Conservation (phyloP, 2,329 filamentous ascomycete genomes). For the Colletotrichum godetiae region DNA sequence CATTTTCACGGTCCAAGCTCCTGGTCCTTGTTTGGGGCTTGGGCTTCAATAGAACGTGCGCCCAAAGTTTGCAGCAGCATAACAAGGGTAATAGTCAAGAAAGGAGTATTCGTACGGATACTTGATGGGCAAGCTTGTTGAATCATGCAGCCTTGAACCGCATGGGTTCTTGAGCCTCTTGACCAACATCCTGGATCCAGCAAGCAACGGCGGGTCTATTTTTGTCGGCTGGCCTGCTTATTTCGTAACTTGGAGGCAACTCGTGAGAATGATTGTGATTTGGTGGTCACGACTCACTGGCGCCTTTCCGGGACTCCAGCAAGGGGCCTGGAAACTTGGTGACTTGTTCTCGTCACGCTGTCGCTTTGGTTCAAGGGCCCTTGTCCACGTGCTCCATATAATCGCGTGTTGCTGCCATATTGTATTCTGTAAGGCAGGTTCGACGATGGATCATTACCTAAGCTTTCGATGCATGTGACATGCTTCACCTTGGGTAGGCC, state of each 20-base stretch:
- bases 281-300: too few species aligned
- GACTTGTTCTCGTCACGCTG: slow-evolving; percentile 7
- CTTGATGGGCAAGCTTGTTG: not conserved
- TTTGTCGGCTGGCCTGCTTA: not conserved
- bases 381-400: slow-evolving; percentile 12
- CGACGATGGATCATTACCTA: slow-evolving; percentile 8
- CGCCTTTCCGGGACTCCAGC: too few species aligned
- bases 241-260: too few species aligned
- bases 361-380: not conserved
- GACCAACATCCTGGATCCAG: not conserved
- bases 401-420: slow-evolving; percentile 6
- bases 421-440: not conserved
- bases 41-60: slow-evolving; percentile 33
- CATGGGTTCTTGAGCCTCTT: slow-evolving; percentile 13
- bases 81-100: not conserved
- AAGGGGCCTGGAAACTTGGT: not conserved
- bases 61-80: slow-evolving; percentile 27
- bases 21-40: slow-evolving; percentile 28
- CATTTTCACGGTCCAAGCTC: slow-evolving; percentile 27
- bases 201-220: not conserved
- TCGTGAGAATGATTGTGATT: too few species aligned
- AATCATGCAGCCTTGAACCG: slow-evolving; percentile 16
- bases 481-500: not conserved
- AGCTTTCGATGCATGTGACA: slow-evolving; percentile 30
- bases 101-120: not conserved